Conservation (phyloP, 129 eudicot genomes). For the Dittrichia graveolens region DNA sequence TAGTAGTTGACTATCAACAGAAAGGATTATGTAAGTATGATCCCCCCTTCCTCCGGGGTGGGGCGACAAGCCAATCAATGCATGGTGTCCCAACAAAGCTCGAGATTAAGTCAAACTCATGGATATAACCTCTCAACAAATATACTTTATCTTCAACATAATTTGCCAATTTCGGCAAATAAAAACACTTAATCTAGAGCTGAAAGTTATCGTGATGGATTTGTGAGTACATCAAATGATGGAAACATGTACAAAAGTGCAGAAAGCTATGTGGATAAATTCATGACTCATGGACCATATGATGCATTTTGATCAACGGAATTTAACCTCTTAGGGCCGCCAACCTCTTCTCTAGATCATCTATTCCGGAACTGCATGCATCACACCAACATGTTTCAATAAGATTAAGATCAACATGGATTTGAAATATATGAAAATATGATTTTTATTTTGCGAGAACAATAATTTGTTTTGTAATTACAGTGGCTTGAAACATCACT, state of each 20-base stretch:
- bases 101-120: conserved; percentile 4
- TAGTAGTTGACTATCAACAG: too few species aligned
- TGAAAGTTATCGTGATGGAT: conserved; percentile 24
- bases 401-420: not conserved
- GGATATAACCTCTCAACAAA: conserved; percentile 17
- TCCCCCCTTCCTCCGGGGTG: too few species aligned
- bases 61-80: not conserved
- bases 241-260: conserved; percentile 36
- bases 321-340: conserved; percentile 68
- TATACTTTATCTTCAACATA: conserved; percentile 23
- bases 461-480: too few species aligned
- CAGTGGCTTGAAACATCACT: too few species aligned
- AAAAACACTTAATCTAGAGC: conserved; percentile 11
- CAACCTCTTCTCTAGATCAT: conserved; percentile 92
- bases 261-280: conserved; percentile 14
- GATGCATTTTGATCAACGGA: conserved; percentile 38
- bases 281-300: conserved; percentile 19
- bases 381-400: conserved; percentile 11
- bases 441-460: too few species aligned
- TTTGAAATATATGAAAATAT: not conserved
- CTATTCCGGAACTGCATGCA: conserved; percentile 70
- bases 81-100: conserved; percentile 1
- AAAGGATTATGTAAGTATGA: too few species aligned
- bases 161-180: conserved; percentile 19
- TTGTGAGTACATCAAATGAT: conserved; percentile 35